These are phyloP conservation scores for Xylariaceae sp. DNA, from an alignment of 2,329 filamentous ascomycete genomes.

Conservation along the genomic window DNA sequence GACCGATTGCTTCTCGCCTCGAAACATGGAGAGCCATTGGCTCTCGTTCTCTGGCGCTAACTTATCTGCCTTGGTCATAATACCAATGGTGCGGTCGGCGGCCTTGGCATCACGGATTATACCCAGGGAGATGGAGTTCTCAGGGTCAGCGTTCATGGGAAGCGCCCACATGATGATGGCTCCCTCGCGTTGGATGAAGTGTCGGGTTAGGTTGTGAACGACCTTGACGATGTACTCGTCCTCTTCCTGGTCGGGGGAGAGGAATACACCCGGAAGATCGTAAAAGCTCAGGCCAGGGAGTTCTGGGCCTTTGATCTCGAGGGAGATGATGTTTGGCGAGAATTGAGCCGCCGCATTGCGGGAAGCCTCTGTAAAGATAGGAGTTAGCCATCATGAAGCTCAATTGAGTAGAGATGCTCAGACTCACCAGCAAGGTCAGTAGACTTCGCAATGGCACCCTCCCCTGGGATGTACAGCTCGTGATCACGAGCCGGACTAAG, in stretches of 20 bases:
- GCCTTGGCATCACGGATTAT: slow-evolving; percentile 57
- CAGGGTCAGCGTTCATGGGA: slow-evolving; percentile 72
- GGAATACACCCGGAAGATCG: slow-evolving; percentile 79
- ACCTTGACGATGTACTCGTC: slow-evolving; percentile 66
- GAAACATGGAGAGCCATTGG: slow-evolving; percentile 61
- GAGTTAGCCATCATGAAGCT: neutral
- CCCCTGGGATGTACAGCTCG: slow-evolving; percentile 49
- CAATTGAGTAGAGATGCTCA: slow-evolving; percentile 5
- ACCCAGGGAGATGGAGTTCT: slow-evolving; percentile 65
- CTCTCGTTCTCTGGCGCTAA: slow-evolving; percentile 45
- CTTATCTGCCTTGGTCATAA: slow-evolving; percentile 81
- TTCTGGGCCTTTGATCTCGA: slow-evolving; percentile 67
- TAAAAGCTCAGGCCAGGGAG: slow-evolving; percentile 76
- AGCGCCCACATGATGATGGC: slow-evolving; percentile 74
- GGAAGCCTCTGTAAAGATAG: slow-evolving; percentile 32
- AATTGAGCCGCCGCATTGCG: slow-evolving; percentile 15
- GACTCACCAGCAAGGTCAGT: slow-evolving; percentile 30
- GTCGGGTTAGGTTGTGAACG: slow-evolving; percentile 62
- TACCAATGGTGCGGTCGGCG: slow-evolving; percentile 59
- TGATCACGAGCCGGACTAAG: slow-evolving; percentile 59
- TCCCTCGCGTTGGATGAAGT: slow-evolving; percentile 64
- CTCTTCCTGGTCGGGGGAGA: slow-evolving; percentile 56
- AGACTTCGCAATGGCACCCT: slow-evolving; percentile 39
- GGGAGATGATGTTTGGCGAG: slow-evolving; percentile 66
- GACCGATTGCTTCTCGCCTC: slow-evolving; percentile 55